Evolutionary conservation across 2,329 filamentous ascomycete genomes (phyloP), one percentile per base, ranked within the genome.

Genomic region (Xylariaceae sp.): DNA sequence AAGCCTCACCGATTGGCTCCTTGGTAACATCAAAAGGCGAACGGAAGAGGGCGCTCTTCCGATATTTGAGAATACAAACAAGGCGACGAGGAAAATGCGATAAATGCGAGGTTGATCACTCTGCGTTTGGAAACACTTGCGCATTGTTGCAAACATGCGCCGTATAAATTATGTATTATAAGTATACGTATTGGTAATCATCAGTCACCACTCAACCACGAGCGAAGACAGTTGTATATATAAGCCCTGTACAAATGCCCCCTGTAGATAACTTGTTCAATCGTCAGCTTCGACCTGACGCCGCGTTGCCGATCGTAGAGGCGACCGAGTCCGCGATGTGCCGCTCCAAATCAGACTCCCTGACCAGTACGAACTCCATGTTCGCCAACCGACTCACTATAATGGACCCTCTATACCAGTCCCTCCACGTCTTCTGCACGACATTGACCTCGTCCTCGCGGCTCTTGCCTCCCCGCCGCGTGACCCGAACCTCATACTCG

Each of bases 1-100:
- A 16, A 92, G 89, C 14, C 77, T 98, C 63, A 97, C 95, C 16
- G 95, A 99, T 71, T 98, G 95, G 93, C 76, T 99, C 61, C 79
- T 98, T 40, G 92, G 93, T 2, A 89, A 89, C 48, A 88, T 93
- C 63, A 76, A 74, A 55, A 75, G 77, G 19, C 64, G 69, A 2
- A 26, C 62, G 3, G 67, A 67, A 6, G 56, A 58, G 20, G 65
- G 67, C 29, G 63, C 65, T 6, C 54, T 68, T 7, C 66, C 67
- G 2, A 54, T 67, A 21, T 67, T 62, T 47, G 45, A 60, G 49
- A 52, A 63, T 20, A 46, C 50, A 5, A 40, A 42, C 5, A 59
- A 61, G 20, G 57, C 49, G 20, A 44, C 37, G 48, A 63, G 61
- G 37, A 53, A 59, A 21, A 18, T 45, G 48, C 57, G 59, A 20